These are phyloP conservation scores for Tuber melanosporum DNA, from an alignment of 495 filamentous ascomycete genomes.

Conservation along the genomic window DNA sequence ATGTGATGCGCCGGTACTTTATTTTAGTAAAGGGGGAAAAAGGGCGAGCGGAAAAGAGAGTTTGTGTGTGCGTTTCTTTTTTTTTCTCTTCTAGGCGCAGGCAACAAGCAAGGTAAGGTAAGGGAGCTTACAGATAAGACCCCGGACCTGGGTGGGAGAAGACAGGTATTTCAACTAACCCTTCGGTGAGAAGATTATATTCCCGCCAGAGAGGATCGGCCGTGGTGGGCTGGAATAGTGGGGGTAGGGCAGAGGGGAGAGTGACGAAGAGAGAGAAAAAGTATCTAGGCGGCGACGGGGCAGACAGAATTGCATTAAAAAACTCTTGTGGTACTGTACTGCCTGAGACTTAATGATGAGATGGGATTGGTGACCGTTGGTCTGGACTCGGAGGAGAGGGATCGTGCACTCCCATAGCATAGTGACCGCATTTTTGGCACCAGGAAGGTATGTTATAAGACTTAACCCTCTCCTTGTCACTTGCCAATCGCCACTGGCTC, in stretches of 20 bases:
- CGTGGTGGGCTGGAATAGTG: neutral
- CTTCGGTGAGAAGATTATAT: neutral
- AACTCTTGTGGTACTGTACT: neutral
- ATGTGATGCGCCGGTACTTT: neutral
- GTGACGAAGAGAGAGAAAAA: neutral
- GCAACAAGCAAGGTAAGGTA: slow-evolving; percentile 3
- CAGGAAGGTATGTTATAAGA: neutral
- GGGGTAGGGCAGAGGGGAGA: neutral
- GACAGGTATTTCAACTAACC: neutral
- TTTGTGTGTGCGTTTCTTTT: neutral
- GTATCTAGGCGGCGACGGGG: neutral
- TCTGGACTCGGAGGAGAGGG: neutral
- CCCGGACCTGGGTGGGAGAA: neutral
- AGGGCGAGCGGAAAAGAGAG: neutral
- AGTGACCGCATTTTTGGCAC: neutral
- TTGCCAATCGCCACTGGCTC: neutral
- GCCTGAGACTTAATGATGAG: neutral
- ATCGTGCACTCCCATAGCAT: neutral
- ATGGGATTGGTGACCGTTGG: neutral
- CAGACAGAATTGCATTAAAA: neutral
- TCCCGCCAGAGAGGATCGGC: neutral
- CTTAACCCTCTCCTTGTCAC: neutral
- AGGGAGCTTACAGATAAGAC: neutral
- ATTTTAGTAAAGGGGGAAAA: neutral
- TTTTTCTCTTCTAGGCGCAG: neutral